A percentile compares a stretch with the other conserved stretches of the same genome.
phyloP scores from a whole-genome alignment of 2,329 filamentous ascomycete species.

The Pyrenophora tritici-repentis region DNA sequence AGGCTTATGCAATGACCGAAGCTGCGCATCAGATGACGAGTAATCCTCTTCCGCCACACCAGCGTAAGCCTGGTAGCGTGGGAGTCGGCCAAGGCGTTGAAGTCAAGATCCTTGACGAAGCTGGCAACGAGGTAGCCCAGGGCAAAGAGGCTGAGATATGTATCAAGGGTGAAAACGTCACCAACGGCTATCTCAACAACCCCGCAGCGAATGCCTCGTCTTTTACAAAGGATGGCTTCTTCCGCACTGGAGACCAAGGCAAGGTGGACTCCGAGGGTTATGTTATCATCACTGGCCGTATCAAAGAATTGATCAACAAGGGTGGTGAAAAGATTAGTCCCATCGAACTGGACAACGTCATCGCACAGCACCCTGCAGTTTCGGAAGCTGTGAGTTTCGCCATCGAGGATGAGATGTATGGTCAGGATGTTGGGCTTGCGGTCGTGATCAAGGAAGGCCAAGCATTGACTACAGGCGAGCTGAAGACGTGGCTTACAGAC shows the following conservation, averaged over 20 bases:
- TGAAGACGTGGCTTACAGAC: conserved; percentile 71
- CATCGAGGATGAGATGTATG: conserved; percentile 80
- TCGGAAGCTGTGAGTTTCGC: conserved; percentile 83
- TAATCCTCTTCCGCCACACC: conserved; percentile 64
- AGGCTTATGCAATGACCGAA: conserved; percentile 93
- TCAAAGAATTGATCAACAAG: conserved; percentile 93
- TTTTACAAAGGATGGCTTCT: conserved; percentile 77
- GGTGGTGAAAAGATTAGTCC: conserved; percentile 89
- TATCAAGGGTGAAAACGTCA: conserved; percentile 81
- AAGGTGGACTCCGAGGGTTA: conserved; percentile 81
- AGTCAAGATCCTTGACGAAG: conserved; percentile 73
- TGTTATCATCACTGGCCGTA: conserved; percentile 83
- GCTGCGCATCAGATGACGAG: conserved; percentile 85
- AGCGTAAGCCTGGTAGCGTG: conserved; percentile 80
- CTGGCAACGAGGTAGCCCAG: conserved; percentile 69
- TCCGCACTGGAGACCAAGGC: conserved; percentile 87
- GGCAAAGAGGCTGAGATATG: conserved; percentile 81
- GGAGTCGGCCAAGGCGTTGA: conserved; percentile 84
- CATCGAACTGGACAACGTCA: conserved; percentile 83
- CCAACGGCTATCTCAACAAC: conserved; percentile 85
- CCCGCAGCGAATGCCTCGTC: conserved; percentile 72
- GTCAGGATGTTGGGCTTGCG: conserved; percentile 79
- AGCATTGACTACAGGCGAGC: conserved; percentile 59
- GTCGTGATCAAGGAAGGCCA: conserved; percentile 72
- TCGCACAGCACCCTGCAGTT: conserved; percentile 73